Evolutionary conservation across 345 rosid species (phyloP).

Genomic region (Eutrema yunnanense): DNA sequence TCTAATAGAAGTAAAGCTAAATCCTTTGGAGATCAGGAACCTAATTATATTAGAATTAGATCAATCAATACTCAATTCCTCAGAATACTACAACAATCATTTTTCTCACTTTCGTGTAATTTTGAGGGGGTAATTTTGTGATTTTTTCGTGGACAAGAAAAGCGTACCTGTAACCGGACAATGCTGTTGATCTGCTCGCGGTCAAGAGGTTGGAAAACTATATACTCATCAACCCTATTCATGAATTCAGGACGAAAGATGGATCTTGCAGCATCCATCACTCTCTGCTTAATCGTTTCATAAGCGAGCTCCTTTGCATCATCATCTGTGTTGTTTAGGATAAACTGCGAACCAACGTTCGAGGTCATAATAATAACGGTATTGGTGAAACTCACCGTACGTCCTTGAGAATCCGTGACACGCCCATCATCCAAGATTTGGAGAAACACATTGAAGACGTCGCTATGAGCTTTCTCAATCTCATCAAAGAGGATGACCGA

Average conservation of each 20-base stretch:
- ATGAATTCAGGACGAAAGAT: slow-evolving; percentile 95
- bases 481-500: slow-evolving; percentile 95
- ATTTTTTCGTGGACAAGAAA: neutral
- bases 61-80: no score
- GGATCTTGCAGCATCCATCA: slow-evolving; percentile 96
- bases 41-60: no score
- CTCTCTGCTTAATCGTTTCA: slow-evolving; percentile 74
- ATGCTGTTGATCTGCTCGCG: slow-evolving; percentile 74
- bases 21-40: neutral
- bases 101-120: no score
- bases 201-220: slow-evolving; percentile 95
- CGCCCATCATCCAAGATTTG: slow-evolving; percentile 96
- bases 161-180: slow-evolving; percentile 80
- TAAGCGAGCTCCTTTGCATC: slow-evolving; percentile 66
- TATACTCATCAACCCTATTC: slow-evolving; percentile 97
- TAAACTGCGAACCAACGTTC: slow-evolving; percentile 87
- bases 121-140: no score
- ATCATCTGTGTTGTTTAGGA: slow-evolving; percentile 64
- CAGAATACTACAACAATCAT: no score
- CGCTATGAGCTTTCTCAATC: slow-evolving; percentile 95
- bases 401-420: slow-evolving; percentile 96
- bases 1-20: neutral
- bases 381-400: slow-evolving; percentile 90
- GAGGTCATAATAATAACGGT: slow-evolving; percentile 94
- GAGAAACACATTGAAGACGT: slow-evolving; percentile 94